Evolutionary conservation across 2,329 filamentous ascomycete species (phyloP).

Genomic region (Arthroderma sp.): DNA sequence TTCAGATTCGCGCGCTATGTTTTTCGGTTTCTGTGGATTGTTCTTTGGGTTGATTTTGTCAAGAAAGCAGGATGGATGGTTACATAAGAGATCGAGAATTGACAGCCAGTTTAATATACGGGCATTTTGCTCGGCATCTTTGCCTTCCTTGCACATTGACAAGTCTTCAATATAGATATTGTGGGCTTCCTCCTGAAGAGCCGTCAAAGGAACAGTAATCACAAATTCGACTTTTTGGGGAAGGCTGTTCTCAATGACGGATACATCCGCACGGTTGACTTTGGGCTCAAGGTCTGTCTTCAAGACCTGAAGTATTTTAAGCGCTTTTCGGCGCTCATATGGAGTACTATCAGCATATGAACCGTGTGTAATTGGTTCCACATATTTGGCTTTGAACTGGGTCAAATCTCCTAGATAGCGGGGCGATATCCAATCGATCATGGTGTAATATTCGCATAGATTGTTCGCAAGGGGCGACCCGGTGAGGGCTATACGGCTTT

Average conservation of each 20-base stretch:
- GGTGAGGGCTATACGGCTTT: slow-evolving; percentile 66
- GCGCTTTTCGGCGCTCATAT: slow-evolving; percentile 43
- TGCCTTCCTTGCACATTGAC: slow-evolving; percentile 16
- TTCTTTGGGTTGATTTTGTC: slow-evolving; percentile 33
- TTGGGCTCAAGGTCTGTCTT: slow-evolving; percentile 63
- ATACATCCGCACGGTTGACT: slow-evolving; percentile 60
- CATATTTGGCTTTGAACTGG: slow-evolving; percentile 60
- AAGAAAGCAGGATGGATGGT: slow-evolving; percentile 43
- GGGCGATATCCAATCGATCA: slow-evolving; percentile 78
- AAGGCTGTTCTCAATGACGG: slow-evolving; percentile 51
- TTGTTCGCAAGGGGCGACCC: slow-evolving; percentile 79
- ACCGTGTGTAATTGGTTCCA: slow-evolving; percentile 59
- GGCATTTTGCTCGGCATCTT: slow-evolving; percentile 24
- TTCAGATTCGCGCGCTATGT: slow-evolving; percentile 6
- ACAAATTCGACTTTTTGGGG: slow-evolving; percentile 72
- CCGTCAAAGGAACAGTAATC: slow-evolving; percentile 57
- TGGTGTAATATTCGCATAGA: slow-evolving; percentile 68
- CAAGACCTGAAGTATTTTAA: slow-evolving; percentile 56
- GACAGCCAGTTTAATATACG: slow-evolving; percentile 44
- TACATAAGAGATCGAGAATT: slow-evolving; percentile 42
- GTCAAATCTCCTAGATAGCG: slow-evolving; percentile 55
- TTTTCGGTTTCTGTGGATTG: slow-evolving; percentile 7
- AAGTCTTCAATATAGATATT: slow-evolving; percentile 35
- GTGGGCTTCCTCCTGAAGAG: slow-evolving; percentile 53
- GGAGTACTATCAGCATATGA: slow-evolving; percentile 51